Percentiles rank a stretch among this genome's conserved stretches.
phyloP scores from a whole-genome alignment of 2,329 filamentous ascomycete species.

The Huntiella savannae region DNA sequence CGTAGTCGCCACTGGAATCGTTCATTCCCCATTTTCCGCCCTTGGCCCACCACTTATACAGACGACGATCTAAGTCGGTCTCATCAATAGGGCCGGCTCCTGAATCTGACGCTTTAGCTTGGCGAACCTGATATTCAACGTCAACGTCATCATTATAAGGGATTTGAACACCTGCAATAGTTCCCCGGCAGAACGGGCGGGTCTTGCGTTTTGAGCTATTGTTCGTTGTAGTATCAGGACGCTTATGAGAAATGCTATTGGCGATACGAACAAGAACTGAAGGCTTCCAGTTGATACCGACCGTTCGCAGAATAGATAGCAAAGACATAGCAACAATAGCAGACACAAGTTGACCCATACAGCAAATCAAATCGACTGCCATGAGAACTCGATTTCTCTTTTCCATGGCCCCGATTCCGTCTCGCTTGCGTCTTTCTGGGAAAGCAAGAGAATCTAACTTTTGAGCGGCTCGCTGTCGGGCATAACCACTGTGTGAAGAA shows the following conservation, averaged over 20 bases:
- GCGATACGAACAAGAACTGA: constrained; percentile 28
- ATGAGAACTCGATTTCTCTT: constrained; percentile 61
- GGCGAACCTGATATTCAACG: constrained; percentile 61
- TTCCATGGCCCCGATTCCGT: constrained; percentile 60
- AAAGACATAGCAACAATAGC: constrained; percentile 37
- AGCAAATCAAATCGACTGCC: constrained; percentile 55
- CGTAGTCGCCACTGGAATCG: constrained; percentile 66
- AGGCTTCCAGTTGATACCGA: constrained; percentile 17
- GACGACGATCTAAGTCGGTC: constrained; percentile 46
- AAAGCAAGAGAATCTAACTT: constrained; percentile 23
- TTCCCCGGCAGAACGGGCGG: not conserved
- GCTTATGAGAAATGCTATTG: constrained; percentile 15
- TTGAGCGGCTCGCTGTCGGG: constrained; percentile 49
- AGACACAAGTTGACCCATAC: constrained; percentile 48
- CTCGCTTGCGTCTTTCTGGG: constrained; percentile 26
- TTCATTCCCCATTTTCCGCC: constrained; percentile 72
- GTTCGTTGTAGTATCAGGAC: not conserved
- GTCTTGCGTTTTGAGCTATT: not conserved
- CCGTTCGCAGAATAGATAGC: not conserved
- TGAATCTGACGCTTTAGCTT: constrained; percentile 26
- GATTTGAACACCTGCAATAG: constrained; percentile 8
- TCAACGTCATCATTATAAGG: constrained; percentile 43
- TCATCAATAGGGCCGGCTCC: constrained; percentile 29
- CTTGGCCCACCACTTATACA: constrained; percentile 71
- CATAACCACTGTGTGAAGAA: constrained; percentile 35